Conservation (phyloP, 2,329 filamentous ascomycete genomes). For the Sodiomyces alkalinus region DNA sequence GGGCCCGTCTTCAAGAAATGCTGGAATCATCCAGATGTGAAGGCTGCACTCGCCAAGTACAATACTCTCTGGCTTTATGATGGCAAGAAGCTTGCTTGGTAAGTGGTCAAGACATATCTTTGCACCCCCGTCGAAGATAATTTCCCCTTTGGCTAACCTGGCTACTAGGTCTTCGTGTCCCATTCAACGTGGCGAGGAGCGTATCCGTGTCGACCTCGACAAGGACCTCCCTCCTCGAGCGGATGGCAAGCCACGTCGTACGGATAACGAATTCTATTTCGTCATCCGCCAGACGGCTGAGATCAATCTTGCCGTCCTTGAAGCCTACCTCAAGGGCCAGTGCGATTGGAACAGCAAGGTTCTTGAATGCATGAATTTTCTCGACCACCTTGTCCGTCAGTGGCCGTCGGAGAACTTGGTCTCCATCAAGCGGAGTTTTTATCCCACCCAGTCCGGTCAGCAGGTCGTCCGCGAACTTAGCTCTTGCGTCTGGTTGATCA, state of each 20-base stretch:
- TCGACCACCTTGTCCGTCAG: constrained; percentile 80
- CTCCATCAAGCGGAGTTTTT: constrained; percentile 72
- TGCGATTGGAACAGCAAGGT: constrained; percentile 49
- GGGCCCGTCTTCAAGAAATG: constrained; percentile 56
- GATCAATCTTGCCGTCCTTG: constrained; percentile 52
- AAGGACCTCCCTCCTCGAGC: constrained; percentile 34
- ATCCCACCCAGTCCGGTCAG: constrained; percentile 37
- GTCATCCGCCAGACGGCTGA: constrained; percentile 48
- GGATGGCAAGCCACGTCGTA: constrained; percentile 13
- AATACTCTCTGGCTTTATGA: constrained; percentile 55
- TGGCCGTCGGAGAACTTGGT: constrained; percentile 53
- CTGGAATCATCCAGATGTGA: constrained; percentile 52
- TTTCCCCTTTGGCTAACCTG: constrained; percentile 5
- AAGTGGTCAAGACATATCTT: too few species aligned
- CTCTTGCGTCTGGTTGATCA: constrained; percentile 55
- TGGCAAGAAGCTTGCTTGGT: constrained; percentile 79
- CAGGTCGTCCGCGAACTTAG: constrained; percentile 40
- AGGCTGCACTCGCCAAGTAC: constrained; percentile 33
- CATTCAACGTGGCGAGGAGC: constrained; percentile 31
- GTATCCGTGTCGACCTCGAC: constrained; percentile 58
- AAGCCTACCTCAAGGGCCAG: constrained; percentile 47
- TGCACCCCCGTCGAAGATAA: neutral
- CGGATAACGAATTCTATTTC: constrained; percentile 39
- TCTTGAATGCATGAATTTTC: constrained; percentile 72
- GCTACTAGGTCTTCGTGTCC: constrained; percentile 20